These are phyloP conservation scores for Chlorella sp. DNA, from an alignment of 139 green algal species.

Conservation along the genomic window DNA sequence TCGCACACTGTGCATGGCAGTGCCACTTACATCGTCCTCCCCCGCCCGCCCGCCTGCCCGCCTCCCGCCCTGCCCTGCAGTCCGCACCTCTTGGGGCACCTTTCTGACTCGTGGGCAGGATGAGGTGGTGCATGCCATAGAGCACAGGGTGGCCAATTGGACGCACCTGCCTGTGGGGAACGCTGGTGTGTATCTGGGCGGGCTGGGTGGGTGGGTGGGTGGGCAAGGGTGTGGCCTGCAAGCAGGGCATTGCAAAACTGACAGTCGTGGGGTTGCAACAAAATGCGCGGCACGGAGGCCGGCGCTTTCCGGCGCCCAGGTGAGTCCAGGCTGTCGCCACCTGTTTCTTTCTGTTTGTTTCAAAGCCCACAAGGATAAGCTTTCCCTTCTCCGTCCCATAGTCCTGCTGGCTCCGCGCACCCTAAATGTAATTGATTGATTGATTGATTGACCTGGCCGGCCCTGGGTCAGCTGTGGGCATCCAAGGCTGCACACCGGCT, in stretches of 20 bases:
- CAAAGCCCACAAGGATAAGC: too few species aligned
- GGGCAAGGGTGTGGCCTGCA: not conserved
- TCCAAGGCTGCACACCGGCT: too few species aligned
- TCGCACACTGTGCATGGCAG: not conserved
- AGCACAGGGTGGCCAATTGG: conserved; percentile 73
- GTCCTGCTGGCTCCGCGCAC: too few species aligned
- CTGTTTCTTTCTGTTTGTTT: too few species aligned
- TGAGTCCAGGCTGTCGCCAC: too few species aligned
- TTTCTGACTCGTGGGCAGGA: conserved; percentile 64
- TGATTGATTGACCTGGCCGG: not conserved
- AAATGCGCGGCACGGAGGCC: too few species aligned
- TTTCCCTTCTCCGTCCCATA: too few species aligned
- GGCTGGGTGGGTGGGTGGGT: not conserved
- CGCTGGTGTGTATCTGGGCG: not conserved
- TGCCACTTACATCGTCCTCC: not conserved
- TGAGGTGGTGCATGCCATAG: conserved; percentile 60
- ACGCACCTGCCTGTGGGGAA: conserved; percentile 64
- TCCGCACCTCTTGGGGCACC: conserved; percentile 70
- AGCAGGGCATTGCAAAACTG: not conserved
- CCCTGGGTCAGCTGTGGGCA: too few species aligned
- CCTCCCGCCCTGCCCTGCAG: conserved; percentile 15
- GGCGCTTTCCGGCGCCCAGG: too few species aligned
- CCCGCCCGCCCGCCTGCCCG: not conserved
- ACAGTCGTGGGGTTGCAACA: too few species aligned
- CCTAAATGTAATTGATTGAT: too few species aligned